These are phyloP conservation scores for Persicaria maculosa DNA, from an alignment of 148 eudicot species.

Conservation along the genomic window DNA sequence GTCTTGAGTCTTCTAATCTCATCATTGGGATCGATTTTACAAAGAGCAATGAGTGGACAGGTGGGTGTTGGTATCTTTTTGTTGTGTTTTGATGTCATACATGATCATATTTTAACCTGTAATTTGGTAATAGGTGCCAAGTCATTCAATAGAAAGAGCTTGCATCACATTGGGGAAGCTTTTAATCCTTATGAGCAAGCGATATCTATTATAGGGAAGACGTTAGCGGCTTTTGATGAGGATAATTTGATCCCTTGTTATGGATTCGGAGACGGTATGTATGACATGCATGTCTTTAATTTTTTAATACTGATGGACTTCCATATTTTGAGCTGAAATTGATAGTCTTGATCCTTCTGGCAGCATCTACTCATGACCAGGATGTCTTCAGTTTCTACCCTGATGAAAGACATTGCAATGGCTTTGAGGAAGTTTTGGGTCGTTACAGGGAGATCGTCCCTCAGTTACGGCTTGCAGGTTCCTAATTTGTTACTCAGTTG, in stretches of 20 bases:
- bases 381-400: constrained; percentile 79
- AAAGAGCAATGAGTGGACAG: constrained; percentile 99
- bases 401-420: constrained; percentile 63
- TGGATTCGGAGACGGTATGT: constrained; percentile 97
- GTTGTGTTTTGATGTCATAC: not conserved
- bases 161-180: constrained; percentile 69
- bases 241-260: constrained; percentile 93
- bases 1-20: constrained; percentile 94
- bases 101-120: constrained; percentile 16
- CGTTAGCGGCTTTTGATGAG: constrained; percentile 79
- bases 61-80: constrained; percentile 21
- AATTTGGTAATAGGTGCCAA: constrained; percentile 41
- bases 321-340: not conserved
- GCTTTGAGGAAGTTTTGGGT: constrained; percentile 81
- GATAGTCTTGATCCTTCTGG: constrained; percentile 4
- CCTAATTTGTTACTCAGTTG: constrained; percentile 11
- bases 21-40: constrained; percentile 92
- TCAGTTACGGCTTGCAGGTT: constrained; percentile 77
- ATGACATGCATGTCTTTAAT: not conserved
- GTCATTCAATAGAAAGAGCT: constrained; percentile 64
- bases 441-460: constrained; percentile 77
- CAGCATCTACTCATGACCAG: constrained; percentile 92
- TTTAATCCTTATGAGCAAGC: constrained; percentile 86
- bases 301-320: not conserved
- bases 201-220: constrained; percentile 86